Evolutionary conservation across 2,329 filamentous ascomycete genomes (phyloP).

Genomic region (Neofusicoccum cordaticola): DNA sequence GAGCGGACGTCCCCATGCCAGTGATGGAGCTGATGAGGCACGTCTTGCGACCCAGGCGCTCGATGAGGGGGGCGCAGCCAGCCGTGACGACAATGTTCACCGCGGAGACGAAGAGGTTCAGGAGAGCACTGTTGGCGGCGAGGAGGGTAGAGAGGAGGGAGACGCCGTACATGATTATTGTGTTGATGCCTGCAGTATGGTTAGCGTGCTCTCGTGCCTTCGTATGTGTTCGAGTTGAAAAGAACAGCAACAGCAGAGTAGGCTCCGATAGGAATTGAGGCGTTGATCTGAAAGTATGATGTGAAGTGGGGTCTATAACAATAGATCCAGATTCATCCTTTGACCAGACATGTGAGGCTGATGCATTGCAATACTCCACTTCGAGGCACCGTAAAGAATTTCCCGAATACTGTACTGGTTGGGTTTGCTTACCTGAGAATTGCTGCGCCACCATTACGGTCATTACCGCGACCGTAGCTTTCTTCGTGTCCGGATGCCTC

Average conservation of each 20-base stretch:
- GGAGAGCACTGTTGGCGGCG: slow-evolving; percentile 73
- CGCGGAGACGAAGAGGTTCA: slow-evolving; percentile 83
- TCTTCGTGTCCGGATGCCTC: slow-evolving; percentile 65
- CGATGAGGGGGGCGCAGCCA: slow-evolving; percentile 77
- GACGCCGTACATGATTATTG: slow-evolving; percentile 97
- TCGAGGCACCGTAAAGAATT: neutral
- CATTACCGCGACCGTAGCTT: slow-evolving; percentile 86
- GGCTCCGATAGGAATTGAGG: too few species aligned
- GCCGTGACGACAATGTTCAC: slow-evolving; percentile 84
- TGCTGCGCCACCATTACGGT: slow-evolving; percentile 92
- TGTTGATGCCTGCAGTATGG: slow-evolving; percentile 67
- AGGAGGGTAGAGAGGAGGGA: slow-evolving; percentile 79
- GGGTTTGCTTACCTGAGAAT: slow-evolving; percentile 53
- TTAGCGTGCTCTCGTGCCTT: neutral
- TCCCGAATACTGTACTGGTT: slow-evolving; percentile 36
- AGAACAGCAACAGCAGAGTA: too few species aligned
- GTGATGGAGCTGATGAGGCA: slow-evolving; percentile 79
- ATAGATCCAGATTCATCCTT: too few species aligned
- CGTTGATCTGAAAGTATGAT: too few species aligned
- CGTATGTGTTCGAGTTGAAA: too few species aligned
- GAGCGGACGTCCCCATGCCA: slow-evolving; percentile 77
- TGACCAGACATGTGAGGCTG: too few species aligned
- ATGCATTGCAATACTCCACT: too few species aligned
- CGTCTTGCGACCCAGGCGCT: slow-evolving; percentile 81
- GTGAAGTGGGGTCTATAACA: too few species aligned